Percentiles rank a stretch among this genome's conserved stretches.
phyloP scores from a whole-genome alignment of 1,284 basidiomycete species.

The Microbotryum scabiosae region DNA sequence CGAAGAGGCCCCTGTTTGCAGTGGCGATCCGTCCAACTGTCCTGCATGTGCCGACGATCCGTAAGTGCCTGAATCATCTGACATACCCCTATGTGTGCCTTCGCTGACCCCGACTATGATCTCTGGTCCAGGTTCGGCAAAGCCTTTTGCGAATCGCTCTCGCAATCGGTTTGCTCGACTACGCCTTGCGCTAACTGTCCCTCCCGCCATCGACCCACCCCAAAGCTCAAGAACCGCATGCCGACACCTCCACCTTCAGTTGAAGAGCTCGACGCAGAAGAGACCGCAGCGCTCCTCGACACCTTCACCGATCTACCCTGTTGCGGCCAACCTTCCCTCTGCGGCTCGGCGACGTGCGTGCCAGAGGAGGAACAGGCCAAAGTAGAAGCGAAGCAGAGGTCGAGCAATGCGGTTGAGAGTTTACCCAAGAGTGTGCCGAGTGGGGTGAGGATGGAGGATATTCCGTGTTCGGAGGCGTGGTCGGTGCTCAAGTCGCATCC shows the following conservation, averaged over 20 bases:
- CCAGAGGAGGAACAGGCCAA: conserved; percentile 3
- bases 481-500: conserved; percentile 32
- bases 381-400: neutral
- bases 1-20: conserved; percentile 22
- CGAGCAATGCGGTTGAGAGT: conserved; percentile 6
- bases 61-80: conserved; percentile 8
- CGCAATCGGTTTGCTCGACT: conserved; percentile 23
- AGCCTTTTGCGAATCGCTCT: conserved; percentile 30
- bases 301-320: conserved; percentile 32
- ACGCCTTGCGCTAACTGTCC: conserved; percentile 30
- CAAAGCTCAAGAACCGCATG: neutral
- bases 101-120: conserved; percentile 6
- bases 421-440: conserved; percentile 13
- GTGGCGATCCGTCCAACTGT: conserved; percentile 32
- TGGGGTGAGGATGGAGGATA: conserved; percentile 17
- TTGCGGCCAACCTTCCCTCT: conserved; percentile 32
- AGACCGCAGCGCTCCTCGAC: conserved; percentile 18
- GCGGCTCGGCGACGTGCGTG: conserved; percentile 30
- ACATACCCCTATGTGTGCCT: neutral
- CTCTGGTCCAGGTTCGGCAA: conserved; percentile 23
- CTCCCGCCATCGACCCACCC: neutral
- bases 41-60: conserved; percentile 34
- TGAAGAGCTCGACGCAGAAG: conserved; percentile 12
- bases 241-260: conserved; percentile 13
- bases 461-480: conserved; percentile 35